These are phyloP conservation scores for Chrysoporthe austroafricana DNA, from an alignment of 2,329 filamentous ascomycete species.

Conservation along the genomic window DNA sequence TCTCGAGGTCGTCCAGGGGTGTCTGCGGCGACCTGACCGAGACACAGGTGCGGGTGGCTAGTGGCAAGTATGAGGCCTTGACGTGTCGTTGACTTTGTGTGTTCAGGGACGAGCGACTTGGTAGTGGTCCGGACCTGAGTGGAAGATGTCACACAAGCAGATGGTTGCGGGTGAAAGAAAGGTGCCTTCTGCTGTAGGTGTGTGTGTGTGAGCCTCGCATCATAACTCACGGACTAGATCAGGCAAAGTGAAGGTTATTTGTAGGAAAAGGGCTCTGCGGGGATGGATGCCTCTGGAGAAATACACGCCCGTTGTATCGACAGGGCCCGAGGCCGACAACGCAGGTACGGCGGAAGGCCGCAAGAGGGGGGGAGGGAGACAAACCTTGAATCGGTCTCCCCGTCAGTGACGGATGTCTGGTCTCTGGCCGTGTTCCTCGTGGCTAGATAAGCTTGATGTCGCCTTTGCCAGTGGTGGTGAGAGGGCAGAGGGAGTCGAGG, in stretches of 20 bases:
- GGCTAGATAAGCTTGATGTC: too few species aligned
- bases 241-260: not conserved
- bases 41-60: conserved; percentile 3
- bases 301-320: not conserved
- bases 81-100: not conserved
- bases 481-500: not conserved
- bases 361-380: not conserved
- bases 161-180: not conserved
- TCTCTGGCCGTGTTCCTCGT: not conserved
- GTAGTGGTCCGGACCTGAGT: not conserved
- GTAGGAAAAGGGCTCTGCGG: not conserved
- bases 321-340: not conserved
- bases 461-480: not conserved
- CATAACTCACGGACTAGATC: not conserved
- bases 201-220: not conserved
- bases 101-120: not conserved
- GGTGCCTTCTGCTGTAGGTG: not conserved
- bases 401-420: not conserved
- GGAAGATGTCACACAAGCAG: not conserved
- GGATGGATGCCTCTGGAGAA: not conserved
- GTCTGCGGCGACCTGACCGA: conserved; percentile 1
- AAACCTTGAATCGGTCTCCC: not conserved
- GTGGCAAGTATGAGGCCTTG: not conserved
- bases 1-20: not conserved
- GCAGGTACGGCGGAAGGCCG: not conserved